These are phyloP conservation scores for Porphyra umbilicalis DNA, from an alignment of 31 red algal genomes.

Conservation along the genomic window DNA sequence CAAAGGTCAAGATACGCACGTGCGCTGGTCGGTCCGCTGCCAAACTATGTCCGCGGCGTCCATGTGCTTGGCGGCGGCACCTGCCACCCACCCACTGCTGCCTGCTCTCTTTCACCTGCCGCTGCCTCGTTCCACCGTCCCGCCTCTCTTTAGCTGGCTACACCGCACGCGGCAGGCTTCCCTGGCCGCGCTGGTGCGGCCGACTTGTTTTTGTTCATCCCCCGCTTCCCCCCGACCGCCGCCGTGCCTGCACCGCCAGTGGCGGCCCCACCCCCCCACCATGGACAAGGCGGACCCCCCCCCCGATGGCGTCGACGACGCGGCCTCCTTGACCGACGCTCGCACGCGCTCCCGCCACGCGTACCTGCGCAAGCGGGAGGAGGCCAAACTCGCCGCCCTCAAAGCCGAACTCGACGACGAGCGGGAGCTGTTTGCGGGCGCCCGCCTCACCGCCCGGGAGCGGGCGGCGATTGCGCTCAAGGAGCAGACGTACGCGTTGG, in stretches of 20 bases:
- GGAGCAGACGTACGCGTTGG: constrained; percentile 48
- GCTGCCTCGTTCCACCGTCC: too few species aligned
- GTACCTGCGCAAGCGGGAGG: constrained; percentile 52
- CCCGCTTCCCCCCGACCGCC: neutral
- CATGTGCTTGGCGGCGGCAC: too few species aligned
- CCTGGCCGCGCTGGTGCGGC: too few species aligned
- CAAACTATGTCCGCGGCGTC: too few species aligned
- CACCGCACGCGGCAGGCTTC: too few species aligned
- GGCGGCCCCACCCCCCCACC: neutral
- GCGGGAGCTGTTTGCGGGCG: constrained; percentile 38
- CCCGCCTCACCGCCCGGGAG: constrained; percentile 48
- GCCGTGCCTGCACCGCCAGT: neutral
- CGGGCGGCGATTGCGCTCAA: constrained; percentile 32
- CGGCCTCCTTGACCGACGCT: neutral
- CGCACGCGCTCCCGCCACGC: constrained; percentile 25
- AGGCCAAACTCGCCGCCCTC: constrained; percentile 24
- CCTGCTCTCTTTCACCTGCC: too few species aligned
- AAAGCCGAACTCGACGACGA: constrained; percentile 56
- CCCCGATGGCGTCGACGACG: neutral
- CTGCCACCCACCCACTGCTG: too few species aligned
- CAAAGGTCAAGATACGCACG: too few species aligned
- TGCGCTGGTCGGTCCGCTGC: too few species aligned
- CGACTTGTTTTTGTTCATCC: neutral
- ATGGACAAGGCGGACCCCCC: neutral
- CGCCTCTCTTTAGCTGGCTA: too few species aligned